A percentile compares a stretch with the other conserved stretches of the same genome.
These are phyloP conservation scores for Paracoccidioides brasiliensis DNA, from an alignment of 2,329 filamentous ascomycete species.

Conservation along the genomic window DNA sequence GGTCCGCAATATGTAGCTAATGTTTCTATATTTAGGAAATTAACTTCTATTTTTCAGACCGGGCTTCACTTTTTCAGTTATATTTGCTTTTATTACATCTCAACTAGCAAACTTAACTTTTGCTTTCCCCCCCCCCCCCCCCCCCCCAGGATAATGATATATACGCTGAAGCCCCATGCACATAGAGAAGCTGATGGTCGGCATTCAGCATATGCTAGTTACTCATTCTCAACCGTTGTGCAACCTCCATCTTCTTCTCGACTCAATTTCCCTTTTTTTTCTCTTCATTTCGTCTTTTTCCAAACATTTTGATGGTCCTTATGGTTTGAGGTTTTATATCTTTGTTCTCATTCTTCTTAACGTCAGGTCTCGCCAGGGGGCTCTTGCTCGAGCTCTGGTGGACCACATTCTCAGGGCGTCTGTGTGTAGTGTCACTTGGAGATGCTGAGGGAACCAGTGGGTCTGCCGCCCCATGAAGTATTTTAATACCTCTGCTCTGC, in stretches of 20 bases:
- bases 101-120: not conserved
- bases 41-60: not conserved
- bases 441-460: not conserved
- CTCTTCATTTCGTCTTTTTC: not conserved
- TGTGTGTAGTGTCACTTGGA: not conserved
- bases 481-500: not conserved
- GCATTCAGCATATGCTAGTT: not conserved
- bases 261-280: not conserved
- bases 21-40: not conserved
- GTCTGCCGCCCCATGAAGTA: not conserved
- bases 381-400: not conserved
- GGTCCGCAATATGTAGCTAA: not conserved
- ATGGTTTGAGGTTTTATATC: not conserved
- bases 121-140: not conserved
- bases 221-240: not conserved
- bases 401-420: not conserved
- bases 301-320: not conserved
- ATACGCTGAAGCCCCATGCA: not conserved
- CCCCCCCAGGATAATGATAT: not conserved
- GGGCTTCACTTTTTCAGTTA: not conserved
- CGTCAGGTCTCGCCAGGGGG: not conserved
- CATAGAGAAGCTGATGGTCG: not conserved
- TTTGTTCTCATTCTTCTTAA: not conserved
- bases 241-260: not conserved
- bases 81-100: conserved; percentile 1